These are phyloP conservation scores for Trametes cinnabarina DNA, from an alignment of 768 basidiomycete species.

Conservation along the genomic window DNA sequence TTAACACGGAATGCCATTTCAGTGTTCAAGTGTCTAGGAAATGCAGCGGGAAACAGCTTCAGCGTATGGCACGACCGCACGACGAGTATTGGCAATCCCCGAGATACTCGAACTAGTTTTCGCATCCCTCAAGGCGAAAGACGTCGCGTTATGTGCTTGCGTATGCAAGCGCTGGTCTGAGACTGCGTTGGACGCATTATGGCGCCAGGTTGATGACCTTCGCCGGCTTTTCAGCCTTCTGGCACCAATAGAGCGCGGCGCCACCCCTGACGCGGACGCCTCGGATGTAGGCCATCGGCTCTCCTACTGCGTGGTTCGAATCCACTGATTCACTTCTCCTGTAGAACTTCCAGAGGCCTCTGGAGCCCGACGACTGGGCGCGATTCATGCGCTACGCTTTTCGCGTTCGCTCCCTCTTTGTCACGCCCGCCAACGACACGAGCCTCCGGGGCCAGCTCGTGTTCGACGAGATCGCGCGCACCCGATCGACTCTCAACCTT, in stretches of 20 bases:
- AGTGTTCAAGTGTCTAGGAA: no score
- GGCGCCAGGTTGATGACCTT: slow-evolving; percentile 52
- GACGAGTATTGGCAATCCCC: slow-evolving; percentile 51
- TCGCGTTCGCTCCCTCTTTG: slow-evolving; percentile 24
- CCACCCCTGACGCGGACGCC: background rate
- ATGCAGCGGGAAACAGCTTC: background rate
- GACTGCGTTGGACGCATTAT: slow-evolving; percentile 54
- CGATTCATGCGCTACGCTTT: slow-evolving; percentile 52
- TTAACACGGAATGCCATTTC: no score
- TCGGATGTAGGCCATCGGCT: background rate
- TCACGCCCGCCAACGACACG: background rate
- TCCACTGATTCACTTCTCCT: no score
- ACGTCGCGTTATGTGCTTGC: slow-evolving; percentile 45
- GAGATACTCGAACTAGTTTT: slow-evolving; percentile 62
- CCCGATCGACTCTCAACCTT: slow-evolving; percentile 50
- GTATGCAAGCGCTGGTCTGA: slow-evolving; percentile 63
- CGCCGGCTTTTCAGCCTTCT: slow-evolving; percentile 47
- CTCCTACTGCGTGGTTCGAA: no score
- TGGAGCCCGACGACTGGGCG: slow-evolving; percentile 55
- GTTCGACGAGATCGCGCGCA: slow-evolving; percentile 57
- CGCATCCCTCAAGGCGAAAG: slow-evolving; percentile 39
- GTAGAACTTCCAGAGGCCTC: slow-evolving; percentile 25
- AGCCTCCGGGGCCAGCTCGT: slow-evolving; percentile 29
- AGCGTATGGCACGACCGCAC: slow-evolving; percentile 16
- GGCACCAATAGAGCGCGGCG: slow-evolving; percentile 38